Conservation (phyloP, 495 filamentous ascomycete genomes). For the Talaromyces trachyspermus region DNA sequence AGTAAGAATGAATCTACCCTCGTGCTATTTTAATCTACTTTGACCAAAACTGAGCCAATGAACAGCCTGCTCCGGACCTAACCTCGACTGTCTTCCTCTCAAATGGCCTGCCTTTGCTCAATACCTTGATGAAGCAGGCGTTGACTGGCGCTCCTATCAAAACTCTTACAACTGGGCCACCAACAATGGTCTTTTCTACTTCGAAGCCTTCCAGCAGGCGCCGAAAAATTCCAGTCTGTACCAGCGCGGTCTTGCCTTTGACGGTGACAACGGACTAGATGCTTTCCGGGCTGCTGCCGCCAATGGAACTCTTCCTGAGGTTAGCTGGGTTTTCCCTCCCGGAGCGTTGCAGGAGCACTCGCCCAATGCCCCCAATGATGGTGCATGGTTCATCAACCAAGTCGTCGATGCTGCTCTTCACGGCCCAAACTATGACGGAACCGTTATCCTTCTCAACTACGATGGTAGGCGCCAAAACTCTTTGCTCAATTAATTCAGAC, state of each 20-base stretch:
- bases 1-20: neutral
- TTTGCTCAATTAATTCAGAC: too few relatives aligned
- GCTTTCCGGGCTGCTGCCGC: constrained; percentile 3
- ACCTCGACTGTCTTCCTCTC: constrained; percentile 5
- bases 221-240: neutral
- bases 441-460: constrained; percentile 6
- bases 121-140: constrained; percentile 6
- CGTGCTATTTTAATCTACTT: neutral
- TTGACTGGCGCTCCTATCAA: constrained; percentile 4
- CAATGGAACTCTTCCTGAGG: neutral
- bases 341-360: constrained; percentile 4
- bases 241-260: constrained; percentile 1
- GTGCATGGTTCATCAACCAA: constrained; percentile 4
- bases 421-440: neutral
- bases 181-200: constrained; percentile 8
- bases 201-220: constrained; percentile 1
- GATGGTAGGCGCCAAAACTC: neutral
- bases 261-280: constrained; percentile 3
- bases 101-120: constrained; percentile 6
- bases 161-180: constrained; percentile 7
- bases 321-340: constrained; percentile 6
- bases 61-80: constrained; percentile 1
- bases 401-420: neutral
- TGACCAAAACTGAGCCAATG: neutral
- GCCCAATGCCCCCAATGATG: constrained; percentile 1